These are phyloP conservation scores for Cymodocea nodosa DNA, from an alignment of 116 monocot species.

Conservation along the genomic window DNA sequence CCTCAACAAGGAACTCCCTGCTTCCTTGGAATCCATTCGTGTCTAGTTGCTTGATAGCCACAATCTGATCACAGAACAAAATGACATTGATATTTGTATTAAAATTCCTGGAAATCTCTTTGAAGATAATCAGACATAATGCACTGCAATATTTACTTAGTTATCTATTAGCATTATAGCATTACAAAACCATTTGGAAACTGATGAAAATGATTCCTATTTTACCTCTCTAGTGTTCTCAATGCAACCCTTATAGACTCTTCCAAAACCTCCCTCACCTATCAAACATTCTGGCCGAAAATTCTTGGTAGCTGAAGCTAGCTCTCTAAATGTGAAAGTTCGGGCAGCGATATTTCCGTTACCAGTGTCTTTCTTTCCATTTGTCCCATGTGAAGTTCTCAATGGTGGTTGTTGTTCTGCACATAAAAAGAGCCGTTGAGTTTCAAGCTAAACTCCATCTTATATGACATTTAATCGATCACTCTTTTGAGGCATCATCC, in stretches of 20 bases:
- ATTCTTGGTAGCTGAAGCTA: constrained; percentile 9
- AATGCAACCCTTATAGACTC: constrained; percentile 13
- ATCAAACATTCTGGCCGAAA: constrained; percentile 4
- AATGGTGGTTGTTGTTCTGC: background rate
- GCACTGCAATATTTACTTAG: too few species aligned
- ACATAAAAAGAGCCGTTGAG: background rate
- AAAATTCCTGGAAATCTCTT: too few species aligned
- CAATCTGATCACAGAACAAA: constrained; percentile 17
- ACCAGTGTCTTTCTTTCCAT: background rate
- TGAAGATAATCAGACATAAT: too few species aligned
- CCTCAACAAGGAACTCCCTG: constrained; percentile 53
- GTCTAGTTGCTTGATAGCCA: constrained; percentile 58
- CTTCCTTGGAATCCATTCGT: constrained; percentile 58
- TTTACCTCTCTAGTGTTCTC: constrained; percentile 11
- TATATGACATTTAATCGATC: too few species aligned
- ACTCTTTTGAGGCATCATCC: too few species aligned
- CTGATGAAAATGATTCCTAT: too few species aligned
- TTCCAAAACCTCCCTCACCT: constrained; percentile 12
- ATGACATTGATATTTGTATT: background rate
- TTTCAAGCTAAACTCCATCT: background rate
- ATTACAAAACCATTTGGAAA: too few species aligned
- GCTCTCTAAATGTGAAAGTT: constrained; percentile 11
- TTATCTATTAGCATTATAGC: too few species aligned
- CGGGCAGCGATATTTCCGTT: constrained; percentile 8
- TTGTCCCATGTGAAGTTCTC: background rate